These are phyloP conservation scores for Anacardium occidentale DNA, from an alignment of 345 rosid genomes.

Conservation along the genomic window DNA sequence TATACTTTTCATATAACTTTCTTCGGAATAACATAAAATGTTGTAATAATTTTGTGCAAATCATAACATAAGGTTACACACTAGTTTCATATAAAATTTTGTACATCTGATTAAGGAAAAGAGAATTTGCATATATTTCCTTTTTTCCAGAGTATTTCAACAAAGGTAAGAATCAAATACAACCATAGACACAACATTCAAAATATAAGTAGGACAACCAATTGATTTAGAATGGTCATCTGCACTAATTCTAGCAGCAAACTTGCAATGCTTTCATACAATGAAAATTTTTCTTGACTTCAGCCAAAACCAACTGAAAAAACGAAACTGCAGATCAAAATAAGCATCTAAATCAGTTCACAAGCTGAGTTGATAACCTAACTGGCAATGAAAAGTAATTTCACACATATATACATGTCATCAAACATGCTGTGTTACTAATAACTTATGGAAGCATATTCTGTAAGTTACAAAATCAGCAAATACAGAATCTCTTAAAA, in stretches of 20 bases:
- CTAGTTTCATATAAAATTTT: not conserved
- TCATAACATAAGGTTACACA: not conserved
- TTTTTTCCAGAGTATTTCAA: not conserved
- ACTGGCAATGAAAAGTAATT: not conserved
- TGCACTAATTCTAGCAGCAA: not conserved
- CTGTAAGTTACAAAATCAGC: not conserved
- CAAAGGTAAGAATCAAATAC: not conserved
- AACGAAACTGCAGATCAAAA: not conserved
- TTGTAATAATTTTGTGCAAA: not conserved
- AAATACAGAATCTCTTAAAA: not conserved
- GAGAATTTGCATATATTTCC: not conserved
- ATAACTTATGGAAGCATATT: not conserved
- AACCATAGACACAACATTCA: not conserved
- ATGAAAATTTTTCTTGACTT: not conserved
- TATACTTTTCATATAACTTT: too few relatives aligned
- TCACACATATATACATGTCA: not conserved
- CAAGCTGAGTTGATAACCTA: not conserved
- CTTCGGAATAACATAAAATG: too few relatives aligned
- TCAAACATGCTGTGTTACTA: not conserved
- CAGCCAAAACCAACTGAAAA: conserved; percentile 11
- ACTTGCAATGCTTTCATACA: too few relatives aligned
- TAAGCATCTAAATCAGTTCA: not conserved
- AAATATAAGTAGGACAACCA: not conserved
- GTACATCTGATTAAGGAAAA: not conserved
- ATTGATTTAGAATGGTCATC: not conserved